Evolutionary conservation across 192 early-diverging fungal species (phyloP), one percentile per base, ranked within the genome.

Genomic region (Coemansia sp.): DNA sequence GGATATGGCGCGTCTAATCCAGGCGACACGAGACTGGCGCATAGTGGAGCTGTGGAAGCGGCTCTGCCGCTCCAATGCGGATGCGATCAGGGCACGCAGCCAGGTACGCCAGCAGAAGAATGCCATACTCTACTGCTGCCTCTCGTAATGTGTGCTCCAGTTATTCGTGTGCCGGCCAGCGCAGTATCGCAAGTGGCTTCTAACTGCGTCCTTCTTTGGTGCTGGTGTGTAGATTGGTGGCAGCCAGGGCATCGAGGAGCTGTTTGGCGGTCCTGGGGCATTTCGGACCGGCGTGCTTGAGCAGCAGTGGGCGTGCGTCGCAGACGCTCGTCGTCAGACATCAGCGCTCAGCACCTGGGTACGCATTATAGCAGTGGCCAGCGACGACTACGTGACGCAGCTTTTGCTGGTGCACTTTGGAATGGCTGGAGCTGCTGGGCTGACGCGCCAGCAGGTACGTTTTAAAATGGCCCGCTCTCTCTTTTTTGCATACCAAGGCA

Each of bases 41-140:
- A 40, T 60, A 26, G 67, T 60, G 34, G 67, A 58, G 24, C 43
- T 75, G 58, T 75, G 72, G 72, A 59, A 33, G 46, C 60, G 27
- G 38, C 29, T 69, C 18, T 75, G 58, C 27, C 43, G 34, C 8
- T 34, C 21, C n/a, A 54, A 59, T 39, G 38, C 53, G 26, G 53
- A 64, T 48, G 54, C 19, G n/a, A 32, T 50, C 15, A 18, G 21
- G 15, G 37, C 21, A 34, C 33, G 40, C 42, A 55, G 41, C 8
- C 38, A 64, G 54, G 62, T 43, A 64, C 42, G 54, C 57, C 26
- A 32, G 6, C 33, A 7, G 41, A 17, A 34, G 41, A 18, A 60
- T 27, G 41, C 27, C 11, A 14, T 27, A 18, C n/a, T 39, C 10
- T 48, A 4, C 33, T 32, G 26, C 44, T 48, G 44, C 44, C 11